Percentiles rank a stretch among this genome's conserved stretches.
Conservation (phyloP, 495 filamentous ascomycete genomes). For the Parachaetomium inaequale region DNA sequence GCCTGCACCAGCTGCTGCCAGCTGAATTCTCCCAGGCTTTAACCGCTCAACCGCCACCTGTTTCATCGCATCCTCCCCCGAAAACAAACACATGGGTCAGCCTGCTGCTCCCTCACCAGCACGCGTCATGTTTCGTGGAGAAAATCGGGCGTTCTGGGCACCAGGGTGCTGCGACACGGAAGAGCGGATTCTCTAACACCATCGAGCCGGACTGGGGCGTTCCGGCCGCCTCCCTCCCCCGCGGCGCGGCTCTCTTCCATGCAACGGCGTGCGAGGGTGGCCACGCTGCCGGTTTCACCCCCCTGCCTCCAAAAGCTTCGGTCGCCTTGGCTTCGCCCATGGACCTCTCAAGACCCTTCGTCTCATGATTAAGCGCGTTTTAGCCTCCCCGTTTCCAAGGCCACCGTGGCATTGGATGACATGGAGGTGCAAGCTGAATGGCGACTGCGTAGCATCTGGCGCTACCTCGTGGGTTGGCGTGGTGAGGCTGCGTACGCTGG, state of each 20-base stretch:
- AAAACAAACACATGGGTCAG: neutral
- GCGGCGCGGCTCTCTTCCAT: slow-evolving; percentile 18
- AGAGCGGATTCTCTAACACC: slow-evolving; percentile 22
- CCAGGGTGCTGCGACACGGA: slow-evolving; percentile 23
- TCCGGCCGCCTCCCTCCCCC: slow-evolving; percentile 15
- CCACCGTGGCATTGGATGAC: neutral
- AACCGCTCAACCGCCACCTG: neutral
- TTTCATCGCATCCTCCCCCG: neutral
- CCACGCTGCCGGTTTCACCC: slow-evolving; percentile 29
- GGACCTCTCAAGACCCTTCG: slow-evolving; percentile 11
- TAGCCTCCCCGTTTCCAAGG: neutral
- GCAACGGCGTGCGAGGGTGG: slow-evolving; percentile 13
- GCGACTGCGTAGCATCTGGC: neutral
- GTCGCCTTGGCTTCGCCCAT: neutral
- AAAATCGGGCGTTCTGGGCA: slow-evolving; percentile 2
- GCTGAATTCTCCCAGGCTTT: neutral
- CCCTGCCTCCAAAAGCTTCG: slow-evolving; percentile 28
- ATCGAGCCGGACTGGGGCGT: slow-evolving; percentile 15
- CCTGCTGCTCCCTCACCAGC: neutral
- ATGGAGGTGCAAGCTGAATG: neutral
- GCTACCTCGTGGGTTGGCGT: neutral
- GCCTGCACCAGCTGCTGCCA: neutral
- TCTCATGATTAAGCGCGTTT: slow-evolving; percentile 16
- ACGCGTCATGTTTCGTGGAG: neutral
- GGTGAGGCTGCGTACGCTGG: neutral